Evolutionary conservation across 768 basidiomycete genomes (phyloP), one percentile per base, ranked within the genome.

Genomic region (Phylloporus scabripes): DNA sequence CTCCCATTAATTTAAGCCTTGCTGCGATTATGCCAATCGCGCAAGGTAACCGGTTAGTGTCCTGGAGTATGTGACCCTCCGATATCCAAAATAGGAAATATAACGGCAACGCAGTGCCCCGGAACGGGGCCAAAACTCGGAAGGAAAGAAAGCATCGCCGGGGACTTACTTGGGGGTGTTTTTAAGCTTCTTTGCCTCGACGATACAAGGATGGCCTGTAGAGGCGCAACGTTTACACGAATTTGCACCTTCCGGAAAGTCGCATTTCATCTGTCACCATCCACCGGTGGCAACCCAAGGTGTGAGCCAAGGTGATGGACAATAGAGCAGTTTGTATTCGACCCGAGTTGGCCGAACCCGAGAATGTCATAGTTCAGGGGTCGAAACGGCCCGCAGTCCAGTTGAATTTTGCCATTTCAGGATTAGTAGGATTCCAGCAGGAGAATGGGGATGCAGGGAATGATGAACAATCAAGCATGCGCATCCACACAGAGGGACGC

Each of bases 181-280:
- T 60, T 81, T 76, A 47, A 81, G 85, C 70, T 87, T 89, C 52
- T 88, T 77, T 42, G 87, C 87, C 67, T 90, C 88, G 33, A 91
- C 87, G 56, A 90, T 81, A 64, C 89, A 92, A 37, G 80, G 74
- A 67, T 89, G 85, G 1, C 85, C 82, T 44, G 82, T 79, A 23
- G 75, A 58, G 57, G 79, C 83, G 67, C 89, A 92, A 42, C 89
- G 79, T 60, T 77, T 82, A 70, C 89, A 92, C n/a, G 84, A 81
- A 60, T 80, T 82, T 46, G 85, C 81, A 51, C 79, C 73, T 55
- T 72, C 74, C 33, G 83, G 83, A 62, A 91, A 90, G 56, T 83
- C 83, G 69, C 89, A 92, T 74, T 85, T 90, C 89, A 92, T 92
- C 85, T 90, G 54, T 51, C 24, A 24, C 29, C 33, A 17, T 52